Evolutionary conservation across 177 flowering plant genomes (phyloP).

Genomic region (Vitis hybrid): DNA sequence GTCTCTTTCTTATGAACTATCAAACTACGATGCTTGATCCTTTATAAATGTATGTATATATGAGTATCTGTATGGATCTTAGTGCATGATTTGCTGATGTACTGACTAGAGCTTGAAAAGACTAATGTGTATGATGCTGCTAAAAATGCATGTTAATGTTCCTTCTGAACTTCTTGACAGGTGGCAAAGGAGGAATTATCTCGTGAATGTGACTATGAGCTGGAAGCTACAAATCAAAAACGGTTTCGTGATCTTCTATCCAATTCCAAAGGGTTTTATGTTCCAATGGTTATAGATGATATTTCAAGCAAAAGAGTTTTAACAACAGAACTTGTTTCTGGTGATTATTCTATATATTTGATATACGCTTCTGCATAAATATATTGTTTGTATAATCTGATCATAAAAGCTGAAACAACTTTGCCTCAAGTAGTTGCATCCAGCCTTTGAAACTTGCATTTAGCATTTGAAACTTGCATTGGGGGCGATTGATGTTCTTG

Average conservation of each 20-base stretch:
- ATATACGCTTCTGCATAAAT: background rate
- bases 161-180: slow-evolving; percentile 35
- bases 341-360: slow-evolving; percentile 31
- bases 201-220: slow-evolving; percentile 90
- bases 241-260: slow-evolving; percentile 62
- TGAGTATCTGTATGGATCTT: no score
- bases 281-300: slow-evolving; percentile 80
- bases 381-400: background rate
- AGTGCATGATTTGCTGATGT: no score
- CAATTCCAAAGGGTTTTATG: slow-evolving; percentile 68
- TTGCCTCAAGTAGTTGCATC: background rate
- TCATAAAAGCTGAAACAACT: background rate
- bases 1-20: no score
- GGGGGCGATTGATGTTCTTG: no score
- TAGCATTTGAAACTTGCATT: background rate
- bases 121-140: background rate
- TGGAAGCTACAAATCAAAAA: slow-evolving; percentile 88
- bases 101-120: background rate
- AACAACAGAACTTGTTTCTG: slow-evolving; percentile 86
- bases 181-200: slow-evolving; percentile 96
- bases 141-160: slow-evolving; percentile 11
- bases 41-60: no score
- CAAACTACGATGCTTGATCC: no score
- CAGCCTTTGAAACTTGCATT: background rate
- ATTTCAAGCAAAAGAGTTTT: slow-evolving; percentile 83